phyloP scores from a whole-genome alignment of 176 grass and related monocot species.

The Aegilops speltoides region DNA sequence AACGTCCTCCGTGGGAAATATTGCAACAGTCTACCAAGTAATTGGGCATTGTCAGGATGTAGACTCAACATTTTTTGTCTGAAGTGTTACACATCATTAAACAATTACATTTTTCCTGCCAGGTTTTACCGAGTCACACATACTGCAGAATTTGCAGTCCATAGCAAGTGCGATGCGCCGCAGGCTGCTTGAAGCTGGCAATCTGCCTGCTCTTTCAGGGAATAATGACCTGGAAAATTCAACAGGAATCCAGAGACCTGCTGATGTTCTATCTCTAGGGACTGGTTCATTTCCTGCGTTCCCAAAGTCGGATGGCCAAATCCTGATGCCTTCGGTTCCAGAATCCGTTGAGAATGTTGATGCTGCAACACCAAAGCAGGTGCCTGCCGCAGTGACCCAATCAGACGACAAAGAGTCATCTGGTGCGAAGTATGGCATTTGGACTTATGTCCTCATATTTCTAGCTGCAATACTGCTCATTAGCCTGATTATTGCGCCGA shows the following conservation, averaged over 20 bases:
- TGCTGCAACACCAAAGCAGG: slow-evolving; percentile 16
- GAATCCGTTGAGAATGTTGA: slow-evolving; percentile 34
- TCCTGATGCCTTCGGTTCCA: slow-evolving; percentile 41
- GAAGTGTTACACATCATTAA: background rate
- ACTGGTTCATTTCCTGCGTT: slow-evolving; percentile 82
- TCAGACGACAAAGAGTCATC: slow-evolving; percentile 27
- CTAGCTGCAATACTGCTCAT: slow-evolving; percentile 41
- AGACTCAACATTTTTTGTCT: slow-evolving; percentile 19
- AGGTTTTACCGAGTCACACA: slow-evolving; percentile 39
- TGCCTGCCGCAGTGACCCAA: slow-evolving; percentile 38
- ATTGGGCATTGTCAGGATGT: slow-evolving; percentile 21
- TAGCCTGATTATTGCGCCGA: slow-evolving; percentile 31
- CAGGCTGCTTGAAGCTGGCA: slow-evolving; percentile 62
- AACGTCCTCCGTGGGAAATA: slow-evolving; percentile 21
- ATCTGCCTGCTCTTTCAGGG: slow-evolving; percentile 70
- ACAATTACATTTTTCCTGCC: slow-evolving; percentile 27
- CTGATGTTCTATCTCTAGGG: slow-evolving; percentile 51
- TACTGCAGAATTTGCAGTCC: slow-evolving; percentile 43
- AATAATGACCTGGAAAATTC: slow-evolving; percentile 41
- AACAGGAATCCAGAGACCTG: slow-evolving; percentile 35
- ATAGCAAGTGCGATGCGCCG: slow-evolving; percentile 42
- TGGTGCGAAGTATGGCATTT: slow-evolving; percentile 43
- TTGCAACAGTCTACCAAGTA: slow-evolving; percentile 47
- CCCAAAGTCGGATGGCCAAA: slow-evolving; percentile 31
- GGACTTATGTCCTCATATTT: slow-evolving; percentile 59